phyloP scores from a whole-genome alignment of 2,329 filamentous ascomycete species.

The Zalaria obscura region DNA sequence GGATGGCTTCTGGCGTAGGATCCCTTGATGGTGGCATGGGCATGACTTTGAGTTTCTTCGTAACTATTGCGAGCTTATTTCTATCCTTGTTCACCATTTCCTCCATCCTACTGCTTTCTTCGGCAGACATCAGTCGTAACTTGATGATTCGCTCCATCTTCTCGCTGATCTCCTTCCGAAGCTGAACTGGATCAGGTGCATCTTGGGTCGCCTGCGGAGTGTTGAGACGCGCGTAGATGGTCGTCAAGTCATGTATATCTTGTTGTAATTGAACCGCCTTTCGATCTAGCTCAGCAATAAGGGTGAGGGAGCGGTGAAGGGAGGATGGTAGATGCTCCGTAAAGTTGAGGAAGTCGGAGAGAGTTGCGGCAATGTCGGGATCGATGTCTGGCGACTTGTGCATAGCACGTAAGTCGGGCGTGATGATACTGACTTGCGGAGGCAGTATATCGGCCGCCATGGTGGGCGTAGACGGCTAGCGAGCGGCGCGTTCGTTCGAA shows the following conservation, averaged over 20 bases:
- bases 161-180: conserved; percentile 43
- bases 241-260: conserved; percentile 33
- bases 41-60: conserved; percentile 45
- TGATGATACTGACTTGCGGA: conserved; percentile 5
- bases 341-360: conserved; percentile 55
- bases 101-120: conserved; percentile 18
- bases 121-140: conserved; percentile 20
- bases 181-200: conserved; percentile 34
- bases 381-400: conserved; percentile 21
- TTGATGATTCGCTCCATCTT: conserved; percentile 32
- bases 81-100: conserved; percentile 23
- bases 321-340: conserved; percentile 56
- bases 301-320: conserved; percentile 46
- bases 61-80: conserved; percentile 43
- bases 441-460: conserved; percentile 6
- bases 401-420: conserved; percentile 6
- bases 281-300: conserved; percentile 40
- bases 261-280: conserved; percentile 28
- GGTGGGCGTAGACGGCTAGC: neutral
- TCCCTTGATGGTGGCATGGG: conserved; percentile 47
- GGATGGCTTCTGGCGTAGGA: conserved; percentile 31
- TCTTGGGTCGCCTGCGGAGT: conserved; percentile 23
- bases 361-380: conserved; percentile 50
- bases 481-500: neutral
- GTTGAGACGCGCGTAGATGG: conserved; percentile 36